Evolutionary conservation across 1,284 basidiomycete species (phyloP).

Genomic region (Cystobasidiaceae sp.): DNA sequence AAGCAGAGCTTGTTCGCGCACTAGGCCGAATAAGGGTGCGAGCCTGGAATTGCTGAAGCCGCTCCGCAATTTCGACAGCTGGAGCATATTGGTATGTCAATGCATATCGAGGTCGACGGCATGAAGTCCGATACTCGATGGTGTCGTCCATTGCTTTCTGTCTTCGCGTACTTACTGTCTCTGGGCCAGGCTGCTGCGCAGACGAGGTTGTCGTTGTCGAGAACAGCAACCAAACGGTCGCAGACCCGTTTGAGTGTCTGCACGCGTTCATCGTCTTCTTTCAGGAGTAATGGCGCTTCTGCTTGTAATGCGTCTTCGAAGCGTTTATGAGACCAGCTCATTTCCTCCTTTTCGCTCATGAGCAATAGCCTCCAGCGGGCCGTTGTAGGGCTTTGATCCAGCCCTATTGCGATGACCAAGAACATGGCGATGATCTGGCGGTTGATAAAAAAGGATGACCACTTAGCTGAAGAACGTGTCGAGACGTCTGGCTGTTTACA

Average conservation of each 20-base stretch:
- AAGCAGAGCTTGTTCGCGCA: conserved; percentile 31
- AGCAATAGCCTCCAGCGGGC: conserved; percentile 53
- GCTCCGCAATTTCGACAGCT: conserved; percentile 22
- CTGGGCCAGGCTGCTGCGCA: conserved; percentile 48
- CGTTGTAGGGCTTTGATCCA: conserved; percentile 51
- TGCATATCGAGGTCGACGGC: too few relatives aligned
- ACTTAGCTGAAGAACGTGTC: not conserved
- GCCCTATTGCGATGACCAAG: conserved; percentile 52
- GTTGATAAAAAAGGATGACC: not conserved
- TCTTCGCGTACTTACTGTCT: conserved; percentile 8
- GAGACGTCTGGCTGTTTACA: not conserved
- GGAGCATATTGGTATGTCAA: conserved; percentile 32
- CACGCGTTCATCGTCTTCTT: conserved; percentile 47
- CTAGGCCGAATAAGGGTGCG: conserved; percentile 8
- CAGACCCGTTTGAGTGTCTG: conserved; percentile 45
- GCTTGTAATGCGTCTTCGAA: conserved; percentile 49
- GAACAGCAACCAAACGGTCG: conserved; percentile 42
- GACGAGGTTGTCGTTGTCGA: conserved; percentile 48
- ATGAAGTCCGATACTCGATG: conserved; percentile 34
- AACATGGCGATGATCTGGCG: conserved; percentile 51
- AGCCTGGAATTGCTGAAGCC: conserved; percentile 17
- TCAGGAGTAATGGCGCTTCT: conserved; percentile 49
- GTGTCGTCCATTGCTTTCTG: conserved; percentile 41
- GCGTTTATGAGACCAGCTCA: conserved; percentile 51
- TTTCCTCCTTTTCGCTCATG: conserved; percentile 53